Base-by-base conservation (phyloP, 306 rosid species). In the Bauhinia variegata region DNA sequence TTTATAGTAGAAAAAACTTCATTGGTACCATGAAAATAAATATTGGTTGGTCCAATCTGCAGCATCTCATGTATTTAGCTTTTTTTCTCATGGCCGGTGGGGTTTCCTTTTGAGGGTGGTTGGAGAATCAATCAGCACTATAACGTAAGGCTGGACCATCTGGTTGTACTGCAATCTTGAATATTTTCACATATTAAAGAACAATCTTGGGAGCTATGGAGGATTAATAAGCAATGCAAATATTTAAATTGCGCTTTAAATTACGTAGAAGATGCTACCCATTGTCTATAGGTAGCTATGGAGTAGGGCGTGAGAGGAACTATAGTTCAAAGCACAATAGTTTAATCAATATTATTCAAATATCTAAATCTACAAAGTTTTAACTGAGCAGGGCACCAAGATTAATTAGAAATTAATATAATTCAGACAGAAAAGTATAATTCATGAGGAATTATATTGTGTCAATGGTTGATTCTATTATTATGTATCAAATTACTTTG, bases 191-290 rank as follows among this genome's bases (percentile, higher is more conserved):
- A 16, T 14, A 44, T 63, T 63, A 63, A 63, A 63, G 31, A 63
- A 63, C 30, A 11, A 63, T 46, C 10, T 44, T 61, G 67, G 39
- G 41, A 61, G 32, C 15, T 63, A 43, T 28, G 31, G 55, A n/a
- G 2, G 7, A 13, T 9, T 12, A 44, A 59, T 44, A 32, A 38
- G 15, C 13, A n/a, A n/a, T n/a, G n/a, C n/a, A n/a, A n/a, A n/a
- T n/a, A n/a, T n/a, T n/a, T n/a, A n/a, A n/a, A n/a, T n/a, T n/a
- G n/a, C n/a, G n/a, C n/a, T 63, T 63, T 46, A 44, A 9, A 17
- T 44, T 23, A 23, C 28, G 2, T 23, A 23, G 28, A 23, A 23
- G 28, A 15, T 48, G 32, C 33, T 44, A 14, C 68, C 41, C 39
- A 44, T 30, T 14, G 8, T 31, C 28, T 23, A 23, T 23, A 23